These are phyloP conservation scores for Talaromyces albobiverticillius DNA, from an alignment of 2,329 filamentous ascomycete genomes.

Conservation along the genomic window DNA sequence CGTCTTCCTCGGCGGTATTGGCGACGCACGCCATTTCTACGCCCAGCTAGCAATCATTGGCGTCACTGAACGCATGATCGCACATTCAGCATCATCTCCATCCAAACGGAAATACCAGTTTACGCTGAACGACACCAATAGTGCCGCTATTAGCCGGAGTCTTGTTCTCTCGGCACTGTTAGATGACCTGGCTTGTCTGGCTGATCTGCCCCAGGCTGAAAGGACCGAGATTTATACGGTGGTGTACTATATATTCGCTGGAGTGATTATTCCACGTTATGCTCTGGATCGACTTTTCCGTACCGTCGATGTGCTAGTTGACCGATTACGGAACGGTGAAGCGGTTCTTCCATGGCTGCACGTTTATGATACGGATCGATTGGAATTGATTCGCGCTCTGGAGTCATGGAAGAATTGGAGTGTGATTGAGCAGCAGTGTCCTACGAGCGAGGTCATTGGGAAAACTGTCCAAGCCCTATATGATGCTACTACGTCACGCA, in stretches of 20 bases:
- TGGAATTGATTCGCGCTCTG: conserved; percentile 2
- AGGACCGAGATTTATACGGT: conserved; percentile 12
- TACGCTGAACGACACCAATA: conserved; percentile 9
- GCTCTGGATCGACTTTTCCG: conserved; percentile 2
- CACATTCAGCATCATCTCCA: neutral
- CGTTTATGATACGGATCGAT: conserved; percentile 4
- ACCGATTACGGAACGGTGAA: neutral
- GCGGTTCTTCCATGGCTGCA: conserved; percentile 9
- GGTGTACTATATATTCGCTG: conserved; percentile 13
- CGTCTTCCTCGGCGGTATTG: conserved; percentile 12
- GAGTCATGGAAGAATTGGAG: conserved; percentile 6
- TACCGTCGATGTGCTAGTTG: conserved; percentile 2
- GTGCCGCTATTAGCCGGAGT: conserved; percentile 4
- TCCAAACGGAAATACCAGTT: conserved; percentile 13
- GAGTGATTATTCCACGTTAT: conserved; percentile 13
- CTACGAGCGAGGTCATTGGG: neutral
- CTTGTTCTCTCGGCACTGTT: conserved; percentile 13
- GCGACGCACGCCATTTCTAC: conserved; percentile 15
- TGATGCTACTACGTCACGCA: neutral
- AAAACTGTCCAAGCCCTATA: neutral
- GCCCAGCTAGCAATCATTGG: conserved; percentile 12
- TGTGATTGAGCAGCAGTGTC: neutral
- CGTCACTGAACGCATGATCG: conserved; percentile 9
- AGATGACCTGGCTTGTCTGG: conserved; percentile 13
- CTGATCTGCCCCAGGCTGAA: conserved; percentile 6